Evolutionary conservation across 2,329 filamentous ascomycete species (phyloP), one percentile per base, ranked within the genome.

Genomic region (Colletotrichum sp.): DNA sequence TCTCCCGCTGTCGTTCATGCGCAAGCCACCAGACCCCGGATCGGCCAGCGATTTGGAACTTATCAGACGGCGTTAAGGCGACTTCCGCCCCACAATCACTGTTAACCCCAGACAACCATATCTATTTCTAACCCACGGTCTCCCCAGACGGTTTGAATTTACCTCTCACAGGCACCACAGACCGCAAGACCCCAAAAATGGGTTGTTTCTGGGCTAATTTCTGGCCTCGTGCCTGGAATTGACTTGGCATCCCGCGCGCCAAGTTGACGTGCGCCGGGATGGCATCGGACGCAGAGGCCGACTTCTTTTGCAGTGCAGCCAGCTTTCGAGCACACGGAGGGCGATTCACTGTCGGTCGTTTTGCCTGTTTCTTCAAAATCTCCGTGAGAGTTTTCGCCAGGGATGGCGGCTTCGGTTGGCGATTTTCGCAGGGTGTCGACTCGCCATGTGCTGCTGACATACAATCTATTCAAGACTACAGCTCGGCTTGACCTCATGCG

Each of bases 1-100:
- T 68, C 69, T 68, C 55, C 55, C 55, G 63, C 39, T 24, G 44
- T 49, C 69, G 63, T 68, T 75, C 73, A 68, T 75, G 69, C 72
- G 62, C n/a, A 32, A 55, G 39, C 52, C n/a, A 63, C 62, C 34
- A 28, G 34, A 63, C 39, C 63, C 62, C 55, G 24, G 69, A 68
- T 72, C 57, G 55, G 52, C 55, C 52, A 57, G 34, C 49, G 36
- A 67, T 21, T 24, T 67, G 72, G 69, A 68, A 64, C 72, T 75
- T 75, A 72, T 68, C 32, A 49, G 57, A 68, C 16, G 24, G 32
- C 39, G 28, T 39, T 72, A 75, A 72, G 73, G n/a, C 63, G 18
- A 63, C 57, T 55, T n/a, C 8, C 12, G n/a, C 44, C 39, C 69
- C 21, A 21, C 30, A 49, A 32, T 44, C 30, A 63, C 24, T 32